Evolutionary conservation across 139 green algal species (phyloP), one percentile per base, ranked within the genome.

Genomic region (Coelastrella sp.): DNA sequence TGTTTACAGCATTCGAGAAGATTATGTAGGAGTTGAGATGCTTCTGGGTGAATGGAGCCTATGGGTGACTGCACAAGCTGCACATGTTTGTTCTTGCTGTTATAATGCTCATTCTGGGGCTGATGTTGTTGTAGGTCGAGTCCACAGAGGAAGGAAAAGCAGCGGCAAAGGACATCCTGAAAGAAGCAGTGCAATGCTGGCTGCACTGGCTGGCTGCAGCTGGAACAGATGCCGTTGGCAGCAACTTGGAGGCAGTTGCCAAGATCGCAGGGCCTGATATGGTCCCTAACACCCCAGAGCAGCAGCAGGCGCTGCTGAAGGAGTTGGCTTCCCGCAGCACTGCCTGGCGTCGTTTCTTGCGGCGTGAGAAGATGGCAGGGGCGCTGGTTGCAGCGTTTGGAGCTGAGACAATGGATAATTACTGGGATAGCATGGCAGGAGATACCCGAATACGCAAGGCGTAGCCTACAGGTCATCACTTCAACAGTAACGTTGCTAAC

Each of bases 401-500:
- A 6, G 85, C 63, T 4, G 35, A 66, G 15, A 59, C 10, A 12
- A 90, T 90, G 70, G 85, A 90, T 56, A 58, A 90, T 15, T 90
- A 90, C 14, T 90, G 85, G 85, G 58, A 90, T 56, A 90, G 85
- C 85, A 90, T 90, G 85, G 85, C 85, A 7, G 85, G 85, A 6
- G 84, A 58, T 20, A 25, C n/a, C 6, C 20, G 82, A 4, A 12
- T 84, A 15, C 12, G 78, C 5, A 10, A 70, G 49, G 59, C 10
- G 6, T 82, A 20, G 24, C 75, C 6, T 9, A 82, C n/a, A 61
- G 35, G 35, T 49, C 3, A 1, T 3, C 35, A 49, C 3, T 49
- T 49, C 3, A 1, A 49, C 35, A 1, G 35, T 1, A 49, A 49
- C 35, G 35, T 49, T 49, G 1, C 35, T 49, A 27, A 80, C 5